A percentile compares a stretch with the other conserved stretches of the same genome.
Conservation (phyloP, 83 land plant species). For the Larix sibirica region DNA sequence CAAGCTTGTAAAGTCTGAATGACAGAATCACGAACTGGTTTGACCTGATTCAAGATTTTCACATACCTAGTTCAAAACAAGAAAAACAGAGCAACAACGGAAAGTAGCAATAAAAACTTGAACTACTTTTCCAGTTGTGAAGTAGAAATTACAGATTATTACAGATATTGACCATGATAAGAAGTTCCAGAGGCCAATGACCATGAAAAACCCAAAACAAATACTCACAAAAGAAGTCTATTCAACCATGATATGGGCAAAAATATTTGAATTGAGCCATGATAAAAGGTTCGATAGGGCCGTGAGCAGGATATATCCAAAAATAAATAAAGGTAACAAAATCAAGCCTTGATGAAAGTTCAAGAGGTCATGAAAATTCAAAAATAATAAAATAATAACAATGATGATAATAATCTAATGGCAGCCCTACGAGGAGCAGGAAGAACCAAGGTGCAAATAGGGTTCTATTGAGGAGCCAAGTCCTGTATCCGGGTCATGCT, state of each 20-base stretch:
- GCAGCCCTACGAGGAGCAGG: neutral
- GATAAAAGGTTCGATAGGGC: neutral
- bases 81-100: conserved; percentile 11
- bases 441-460: too few relatives aligned
- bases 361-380: neutral
- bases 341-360: neutral
- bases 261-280: neutral
- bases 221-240: too few relatives aligned
- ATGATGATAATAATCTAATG: neutral
- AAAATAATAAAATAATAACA: neutral
- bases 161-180: neutral
- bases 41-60: conserved; percentile 42
- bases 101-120: neutral
- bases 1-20: conserved; percentile 58
- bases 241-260: too few relatives aligned
- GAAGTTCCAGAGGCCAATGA: neutral
- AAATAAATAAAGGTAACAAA: neutral
- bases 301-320: neutral
- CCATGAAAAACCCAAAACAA: neutral
- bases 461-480: too few relatives aligned
- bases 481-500: too few relatives aligned
- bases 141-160: neutral
- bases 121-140: neutral
- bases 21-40: conserved; percentile 67
- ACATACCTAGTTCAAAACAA: conserved; percentile 7